Base-by-base conservation (phyloP, 192 early-diverging fungal genomes). In the Podila minutissima region DNA sequence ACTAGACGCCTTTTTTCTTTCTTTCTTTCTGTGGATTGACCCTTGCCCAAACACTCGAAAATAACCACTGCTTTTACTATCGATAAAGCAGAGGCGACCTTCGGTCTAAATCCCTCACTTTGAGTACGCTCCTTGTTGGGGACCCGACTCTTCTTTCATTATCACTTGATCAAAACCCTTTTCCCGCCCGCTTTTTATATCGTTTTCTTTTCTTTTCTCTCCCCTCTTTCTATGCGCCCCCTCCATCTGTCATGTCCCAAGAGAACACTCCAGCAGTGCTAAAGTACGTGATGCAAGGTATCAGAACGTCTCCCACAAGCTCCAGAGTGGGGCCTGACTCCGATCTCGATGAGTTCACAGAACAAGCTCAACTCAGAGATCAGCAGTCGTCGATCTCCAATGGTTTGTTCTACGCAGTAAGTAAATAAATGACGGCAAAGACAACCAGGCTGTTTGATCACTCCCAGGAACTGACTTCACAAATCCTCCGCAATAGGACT, bases 341-440 rank as follows among this genome's bases (percentile, higher is more conserved):
- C 13, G 41, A 46, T 17, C 15, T 46, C 41, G 15, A 11, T 15
- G 41, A 37, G 35, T 37, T 8, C 13, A 46, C 41, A 46, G 41
- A 13, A 46, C 41, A 13, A 3, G 24, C 24, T 12, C 24, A 0
- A 28, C 57, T 28, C 32, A 31, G 31, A 17, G n/a, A 13, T 2
- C 61, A 49, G 11, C 62, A 26, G 59, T 1, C 6, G 58, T 62
- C 32, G 62, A 62, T 46, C n/a, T 50, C 74, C 19, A 59, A 48
- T 26, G 64, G 74, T 28, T 29, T 75, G 24, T 75, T 75, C 41
- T 75, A 64, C 26, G 69, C 67, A 13, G 74, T 75, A 64, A 48
- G 59, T 71, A 9, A 13, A 17, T 5, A 31, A 53, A 28, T 4
- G 7, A 9, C 9, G 28, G 41, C 15, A 17, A 46, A 41, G 7